Percentiles rank a stretch among this genome's conserved stretches.
Conservation (phyloP, 441 rosid genomes). For the Erodium texanum region DNA sequence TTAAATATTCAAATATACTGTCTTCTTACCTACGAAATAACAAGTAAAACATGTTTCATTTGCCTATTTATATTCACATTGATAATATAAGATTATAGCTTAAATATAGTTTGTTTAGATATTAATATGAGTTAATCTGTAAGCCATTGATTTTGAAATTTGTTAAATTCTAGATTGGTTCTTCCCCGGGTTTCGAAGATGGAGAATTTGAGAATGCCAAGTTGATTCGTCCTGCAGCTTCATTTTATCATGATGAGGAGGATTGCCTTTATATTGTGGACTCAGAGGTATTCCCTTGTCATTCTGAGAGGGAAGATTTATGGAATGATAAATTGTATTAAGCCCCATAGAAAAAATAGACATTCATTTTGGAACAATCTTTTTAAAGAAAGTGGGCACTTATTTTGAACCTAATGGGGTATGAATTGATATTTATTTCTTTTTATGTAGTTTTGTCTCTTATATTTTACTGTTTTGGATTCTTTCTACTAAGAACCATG, state of each 20-base stretch:
- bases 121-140: not conserved
- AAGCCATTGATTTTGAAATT: slow-evolving; percentile 7
- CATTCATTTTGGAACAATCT: too few species aligned
- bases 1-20: slow-evolving; percentile 8
- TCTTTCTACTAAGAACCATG: slow-evolving; percentile 58
- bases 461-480: slow-evolving; percentile 18
- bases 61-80: not conserved
- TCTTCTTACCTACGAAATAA: not conserved
- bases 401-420: not conserved
- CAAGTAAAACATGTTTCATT: not conserved
- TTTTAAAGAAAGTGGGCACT: too few species aligned
- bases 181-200: slow-evolving; percentile 95
- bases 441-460: slow-evolving; percentile 9
- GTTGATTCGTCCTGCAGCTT: slow-evolving; percentile 71
- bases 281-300: slow-evolving; percentile 55
- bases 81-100: not conserved
- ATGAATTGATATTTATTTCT: not conserved
- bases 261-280: slow-evolving; percentile 83
- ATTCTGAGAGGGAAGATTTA: not conserved
- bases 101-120: not conserved
- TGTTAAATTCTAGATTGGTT: slow-evolving; percentile 81
- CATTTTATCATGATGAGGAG: slow-evolving; percentile 56
- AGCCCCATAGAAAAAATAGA: too few species aligned
- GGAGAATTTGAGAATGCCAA: slow-evolving; percentile 86
- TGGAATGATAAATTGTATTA: not conserved